Conservation (phyloP, 2,329 filamentous ascomycete genomes). For the Calonectria montana region DNA sequence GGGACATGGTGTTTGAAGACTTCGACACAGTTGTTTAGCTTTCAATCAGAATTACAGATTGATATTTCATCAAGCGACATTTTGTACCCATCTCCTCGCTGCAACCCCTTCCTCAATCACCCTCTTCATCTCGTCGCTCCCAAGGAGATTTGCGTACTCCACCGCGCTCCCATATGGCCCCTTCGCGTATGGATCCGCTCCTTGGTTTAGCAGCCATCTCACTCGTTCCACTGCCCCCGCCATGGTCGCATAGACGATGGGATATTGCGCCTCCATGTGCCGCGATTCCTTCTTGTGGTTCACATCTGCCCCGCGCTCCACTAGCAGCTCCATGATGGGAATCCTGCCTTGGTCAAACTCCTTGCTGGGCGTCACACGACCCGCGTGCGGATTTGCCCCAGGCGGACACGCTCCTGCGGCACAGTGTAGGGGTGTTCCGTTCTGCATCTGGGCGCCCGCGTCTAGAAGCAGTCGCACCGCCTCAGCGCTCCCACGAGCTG, state of each 20-base stretch:
- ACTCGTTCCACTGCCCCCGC: conserved; percentile 33
- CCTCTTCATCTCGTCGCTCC: conserved; percentile 30
- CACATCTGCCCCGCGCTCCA: conserved; percentile 27
- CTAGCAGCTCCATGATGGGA: conserved; percentile 28
- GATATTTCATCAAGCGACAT: background rate
- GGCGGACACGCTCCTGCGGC: conserved; percentile 21
- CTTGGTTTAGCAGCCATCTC: conserved; percentile 32
- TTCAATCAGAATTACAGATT: no score
- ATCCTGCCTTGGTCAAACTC: conserved; percentile 26
- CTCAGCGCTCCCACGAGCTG: background rate
- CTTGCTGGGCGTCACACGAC: background rate
- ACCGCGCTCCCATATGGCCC: conserved; percentile 29
- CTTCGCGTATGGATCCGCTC: conserved; percentile 25
- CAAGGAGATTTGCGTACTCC: conserved; percentile 13
- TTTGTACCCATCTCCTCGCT: background rate
- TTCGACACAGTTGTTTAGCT: no score
- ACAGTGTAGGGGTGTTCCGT: conserved; percentile 30
- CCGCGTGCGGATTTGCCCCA: background rate
- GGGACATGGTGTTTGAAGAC: no score
- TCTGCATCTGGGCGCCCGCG: conserved; percentile 24
- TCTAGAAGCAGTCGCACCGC: conserved; percentile 24
- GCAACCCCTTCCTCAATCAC: conserved; percentile 13
- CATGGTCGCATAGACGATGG: conserved; percentile 33
- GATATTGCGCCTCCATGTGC: conserved; percentile 24
- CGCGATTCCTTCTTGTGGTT: conserved; percentile 13